Conservation (phyloP, 495 filamentous ascomycete genomes). For the Podospora tetraspora region DNA sequence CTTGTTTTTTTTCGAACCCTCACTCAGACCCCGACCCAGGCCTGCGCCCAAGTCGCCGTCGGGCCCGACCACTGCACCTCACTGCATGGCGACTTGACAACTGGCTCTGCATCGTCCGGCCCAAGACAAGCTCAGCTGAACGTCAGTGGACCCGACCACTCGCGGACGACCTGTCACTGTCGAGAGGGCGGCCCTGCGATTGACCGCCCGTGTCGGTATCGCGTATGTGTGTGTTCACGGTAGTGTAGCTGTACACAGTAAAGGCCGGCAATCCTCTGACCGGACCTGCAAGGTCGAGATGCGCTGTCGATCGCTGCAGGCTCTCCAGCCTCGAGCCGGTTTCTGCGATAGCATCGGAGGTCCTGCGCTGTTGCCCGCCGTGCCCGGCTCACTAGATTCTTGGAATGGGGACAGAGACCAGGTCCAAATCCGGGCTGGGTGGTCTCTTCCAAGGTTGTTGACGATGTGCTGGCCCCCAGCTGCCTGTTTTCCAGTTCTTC, state of each 20-base stretch:
- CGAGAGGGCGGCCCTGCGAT: neutral
- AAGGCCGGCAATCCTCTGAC: neutral
- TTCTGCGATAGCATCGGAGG: neutral
- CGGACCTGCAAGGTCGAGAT: neutral
- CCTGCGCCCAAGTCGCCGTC: neutral
- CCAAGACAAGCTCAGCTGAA: constrained; percentile 1
- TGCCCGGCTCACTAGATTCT: neutral
- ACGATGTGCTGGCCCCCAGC: no score
- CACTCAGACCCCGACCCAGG: neutral
- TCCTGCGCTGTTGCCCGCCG: neutral
- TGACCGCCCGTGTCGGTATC: neutral
- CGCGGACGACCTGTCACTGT: neutral
- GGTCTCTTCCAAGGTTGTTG: neutral
- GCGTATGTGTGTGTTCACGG: neutral
- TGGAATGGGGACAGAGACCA: constrained; percentile 1
- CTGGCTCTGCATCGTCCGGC: constrained; percentile 4
- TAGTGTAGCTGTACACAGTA: neutral
- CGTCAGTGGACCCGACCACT: neutral
- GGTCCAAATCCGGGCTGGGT: neutral
- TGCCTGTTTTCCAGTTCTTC: no score
- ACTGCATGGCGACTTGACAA: constrained; percentile 7
- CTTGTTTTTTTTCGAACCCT: neutral
- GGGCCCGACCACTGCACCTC: neutral
- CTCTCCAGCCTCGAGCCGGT: neutral
- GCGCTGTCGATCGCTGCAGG: constrained; percentile 14